A percentile compares a stretch with the other conserved stretches of the same genome.
phyloP scores from a whole-genome alignment of 2,329 filamentous ascomycete species.

The Xylaria sp. region DNA sequence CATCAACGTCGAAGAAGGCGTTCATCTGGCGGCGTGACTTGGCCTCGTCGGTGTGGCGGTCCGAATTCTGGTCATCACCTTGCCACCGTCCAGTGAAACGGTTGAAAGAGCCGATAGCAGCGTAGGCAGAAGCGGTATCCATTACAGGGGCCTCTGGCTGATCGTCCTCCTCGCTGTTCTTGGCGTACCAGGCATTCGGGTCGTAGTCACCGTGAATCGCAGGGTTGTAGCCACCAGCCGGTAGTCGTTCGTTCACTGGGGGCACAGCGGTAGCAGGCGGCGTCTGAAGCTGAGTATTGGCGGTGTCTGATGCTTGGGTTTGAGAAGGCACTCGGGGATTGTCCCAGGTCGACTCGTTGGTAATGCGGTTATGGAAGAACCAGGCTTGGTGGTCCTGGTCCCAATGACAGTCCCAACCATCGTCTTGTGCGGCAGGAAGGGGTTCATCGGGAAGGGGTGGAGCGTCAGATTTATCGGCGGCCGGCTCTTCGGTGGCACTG shows the following conservation, averaged over 20 bases:
- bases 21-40: slow-evolving; percentile 91
- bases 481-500: slow-evolving; percentile 8
- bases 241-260: slow-evolving; percentile 51
- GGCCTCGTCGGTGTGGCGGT: slow-evolving; percentile 85
- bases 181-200: slow-evolving; percentile 92
- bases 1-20: slow-evolving; percentile 95
- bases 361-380: slow-evolving; percentile 88
- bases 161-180: slow-evolving; percentile 56
- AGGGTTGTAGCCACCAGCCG: slow-evolving; percentile 87
- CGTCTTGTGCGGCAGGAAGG: slow-evolving; percentile 63
- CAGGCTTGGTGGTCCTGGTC: slow-evolving; percentile 74
- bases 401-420: slow-evolving; percentile 86
- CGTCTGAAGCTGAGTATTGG: slow-evolving; percentile 41
- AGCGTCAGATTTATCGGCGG: slow-evolving; percentile 37
- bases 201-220: slow-evolving; percentile 97
- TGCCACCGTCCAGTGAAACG: slow-evolving; percentile 90
- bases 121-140: slow-evolving; percentile 62
- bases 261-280: slow-evolving; percentile 43
- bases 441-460: slow-evolving; percentile 54
- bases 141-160: slow-evolving; percentile 49
- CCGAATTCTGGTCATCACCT: slow-evolving; percentile 70
- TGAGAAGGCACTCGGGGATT: slow-evolving; percentile 77
- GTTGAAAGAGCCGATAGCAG: slow-evolving; percentile 82
- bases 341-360: slow-evolving; percentile 80
- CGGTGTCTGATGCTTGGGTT: slow-evolving; percentile 42